phyloP scores from a whole-genome alignment of 2,329 filamentous ascomycete genomes.

The Hypocrella siamensis region DNA sequence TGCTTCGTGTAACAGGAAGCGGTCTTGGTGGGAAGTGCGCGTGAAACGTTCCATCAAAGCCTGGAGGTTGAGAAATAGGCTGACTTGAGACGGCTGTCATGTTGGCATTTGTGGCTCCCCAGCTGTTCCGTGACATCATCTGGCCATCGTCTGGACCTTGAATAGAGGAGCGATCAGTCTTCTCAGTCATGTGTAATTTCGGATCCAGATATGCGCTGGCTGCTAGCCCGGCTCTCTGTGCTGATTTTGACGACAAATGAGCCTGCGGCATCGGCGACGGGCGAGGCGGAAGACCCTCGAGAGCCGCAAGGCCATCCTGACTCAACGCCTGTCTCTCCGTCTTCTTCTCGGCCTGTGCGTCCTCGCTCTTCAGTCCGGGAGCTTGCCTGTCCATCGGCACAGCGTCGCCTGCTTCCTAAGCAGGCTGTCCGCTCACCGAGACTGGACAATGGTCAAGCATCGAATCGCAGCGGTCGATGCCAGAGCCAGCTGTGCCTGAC shows the following conservation, averaged over 20 bases:
- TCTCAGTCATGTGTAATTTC: too few relatives aligned
- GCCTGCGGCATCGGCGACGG: not conserved
- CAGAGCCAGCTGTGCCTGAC: too few relatives aligned
- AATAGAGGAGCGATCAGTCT: not conserved
- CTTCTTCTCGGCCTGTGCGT: not conserved
- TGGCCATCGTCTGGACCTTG: not conserved
- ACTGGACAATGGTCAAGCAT: too few relatives aligned
- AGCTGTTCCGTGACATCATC: too few relatives aligned
- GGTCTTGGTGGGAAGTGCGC: not conserved
- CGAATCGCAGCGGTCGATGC: too few relatives aligned
- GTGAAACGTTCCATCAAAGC: not conserved
- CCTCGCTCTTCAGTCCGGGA: not conserved
- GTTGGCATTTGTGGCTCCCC: not conserved
- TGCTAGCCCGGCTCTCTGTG: too few relatives aligned
- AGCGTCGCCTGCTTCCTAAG: conserved; percentile 6
- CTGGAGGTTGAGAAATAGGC: not conserved
- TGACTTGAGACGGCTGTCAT: not conserved
- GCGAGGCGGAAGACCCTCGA: not conserved
- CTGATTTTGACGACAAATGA: not conserved
- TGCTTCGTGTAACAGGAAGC: not conserved
- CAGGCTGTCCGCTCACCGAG: conserved; percentile 5
- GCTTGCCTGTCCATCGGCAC: not conserved
- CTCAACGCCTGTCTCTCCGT: not conserved
- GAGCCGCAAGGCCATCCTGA: not conserved
- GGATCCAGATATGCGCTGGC: too few relatives aligned